Evolutionary conservation across 306 rosid species (phyloP).

Genomic region (Vigna unguiculata): DNA sequence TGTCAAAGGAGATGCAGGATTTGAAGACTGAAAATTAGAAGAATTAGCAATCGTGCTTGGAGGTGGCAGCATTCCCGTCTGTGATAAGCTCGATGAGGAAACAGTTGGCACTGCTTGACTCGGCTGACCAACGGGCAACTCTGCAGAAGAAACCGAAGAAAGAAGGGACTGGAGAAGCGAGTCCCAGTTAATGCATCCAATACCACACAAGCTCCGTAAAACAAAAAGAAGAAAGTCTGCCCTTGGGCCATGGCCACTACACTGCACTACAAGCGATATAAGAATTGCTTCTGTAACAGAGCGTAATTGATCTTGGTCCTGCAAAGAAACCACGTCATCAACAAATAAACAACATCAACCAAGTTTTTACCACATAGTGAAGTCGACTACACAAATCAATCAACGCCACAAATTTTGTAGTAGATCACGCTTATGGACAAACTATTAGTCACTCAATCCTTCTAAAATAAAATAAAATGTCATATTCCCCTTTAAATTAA

Average conservation of each 20-base stretch:
- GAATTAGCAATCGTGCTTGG: conserved; percentile 60
- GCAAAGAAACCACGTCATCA: conserved; percentile 44
- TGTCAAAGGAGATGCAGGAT: conserved; percentile 92
- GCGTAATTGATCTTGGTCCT: conserved; percentile 94
- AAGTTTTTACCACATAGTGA: background rate
- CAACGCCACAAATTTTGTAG: background rate
- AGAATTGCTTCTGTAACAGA: conserved; percentile 85
- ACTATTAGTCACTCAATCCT: background rate
- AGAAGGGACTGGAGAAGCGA: conserved; percentile 84
- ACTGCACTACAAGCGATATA: conserved; percentile 81
- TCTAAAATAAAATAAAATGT: background rate
- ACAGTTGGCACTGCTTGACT: conserved; percentile 67
- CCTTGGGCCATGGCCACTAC: conserved; percentile 89
- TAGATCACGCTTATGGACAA: background rate
- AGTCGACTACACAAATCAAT: background rate
- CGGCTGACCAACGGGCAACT: conserved; percentile 74
- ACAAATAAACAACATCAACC: conserved; percentile 4
- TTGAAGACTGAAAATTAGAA: conserved; percentile 81
- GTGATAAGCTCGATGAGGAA: conserved; percentile 70
- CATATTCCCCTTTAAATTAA: conserved; percentile 27
- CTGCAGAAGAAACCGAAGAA: conserved; percentile 78
- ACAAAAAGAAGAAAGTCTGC: conserved; percentile 93
- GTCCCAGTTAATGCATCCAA: conserved; percentile 91
- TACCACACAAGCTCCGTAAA: conserved; percentile 74
- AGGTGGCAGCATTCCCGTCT: conserved; percentile 75